Evolutionary conservation across 306 rosid genomes (phyloP).

Genomic region (Vicia sativa): DNA sequence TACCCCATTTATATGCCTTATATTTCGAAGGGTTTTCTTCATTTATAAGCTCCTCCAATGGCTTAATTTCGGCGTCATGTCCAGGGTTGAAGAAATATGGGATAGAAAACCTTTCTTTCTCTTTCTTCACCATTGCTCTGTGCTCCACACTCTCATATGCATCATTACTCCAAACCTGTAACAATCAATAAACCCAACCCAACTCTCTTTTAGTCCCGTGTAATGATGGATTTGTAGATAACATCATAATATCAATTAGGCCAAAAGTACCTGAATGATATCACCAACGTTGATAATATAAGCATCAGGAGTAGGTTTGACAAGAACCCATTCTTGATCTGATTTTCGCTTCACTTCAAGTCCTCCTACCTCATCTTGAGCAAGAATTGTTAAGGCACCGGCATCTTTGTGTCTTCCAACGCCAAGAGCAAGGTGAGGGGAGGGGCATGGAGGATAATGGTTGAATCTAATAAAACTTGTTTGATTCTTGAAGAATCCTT

Average conservation of each 20-base stretch:
- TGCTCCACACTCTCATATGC: slow-evolving; percentile 78
- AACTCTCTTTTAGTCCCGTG: too few species aligned
- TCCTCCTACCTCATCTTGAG: slow-evolving; percentile 73
- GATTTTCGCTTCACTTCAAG: slow-evolving; percentile 60
- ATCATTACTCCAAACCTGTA: slow-evolving; percentile 86
- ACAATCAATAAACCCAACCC: too few species aligned
- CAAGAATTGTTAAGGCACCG: slow-evolving; percentile 59
- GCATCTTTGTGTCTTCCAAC: slow-evolving; percentile 68
- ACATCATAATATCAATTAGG: background rate
- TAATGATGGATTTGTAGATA: too few species aligned
- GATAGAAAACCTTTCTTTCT: slow-evolving; percentile 66
- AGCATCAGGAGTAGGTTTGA: slow-evolving; percentile 65
- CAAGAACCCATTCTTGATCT: slow-evolving; percentile 65
- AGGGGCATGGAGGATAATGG: slow-evolving; percentile 70
- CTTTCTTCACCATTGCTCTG: slow-evolving; percentile 66
- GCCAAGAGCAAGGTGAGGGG: slow-evolving; percentile 62
- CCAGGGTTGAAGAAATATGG: slow-evolving; percentile 65
- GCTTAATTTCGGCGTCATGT: slow-evolving; percentile 52
- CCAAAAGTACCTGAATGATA: slow-evolving; percentile 47
- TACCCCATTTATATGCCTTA: slow-evolving; percentile 63
- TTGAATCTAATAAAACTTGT: slow-evolving; percentile 54
- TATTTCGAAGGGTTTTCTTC: slow-evolving; percentile 54
- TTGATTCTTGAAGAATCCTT: slow-evolving; percentile 53
- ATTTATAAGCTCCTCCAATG: slow-evolving; percentile 58
- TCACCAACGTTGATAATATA: slow-evolving; percentile 65